Evolutionary conservation across 768 basidiomycete genomes (phyloP).

Genomic region (Tephrocybe sp.): DNA sequence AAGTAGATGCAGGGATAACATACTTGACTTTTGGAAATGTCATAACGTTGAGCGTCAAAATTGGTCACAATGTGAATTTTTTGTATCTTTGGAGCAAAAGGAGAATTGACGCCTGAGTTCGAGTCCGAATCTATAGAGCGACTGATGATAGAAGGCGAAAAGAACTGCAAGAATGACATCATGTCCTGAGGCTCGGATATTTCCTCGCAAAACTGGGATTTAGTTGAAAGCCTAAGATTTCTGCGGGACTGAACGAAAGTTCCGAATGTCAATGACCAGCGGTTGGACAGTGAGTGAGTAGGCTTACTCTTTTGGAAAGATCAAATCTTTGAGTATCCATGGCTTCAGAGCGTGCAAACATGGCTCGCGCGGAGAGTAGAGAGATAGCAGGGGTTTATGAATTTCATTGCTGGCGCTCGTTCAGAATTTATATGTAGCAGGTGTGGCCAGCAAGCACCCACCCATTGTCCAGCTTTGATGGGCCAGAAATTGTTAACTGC

Average conservation of each 20-base stretch:
- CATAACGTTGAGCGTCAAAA: conserved; percentile 28
- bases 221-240: not conserved
- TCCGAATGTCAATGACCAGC: not conserved
- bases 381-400: conserved; percentile 1
- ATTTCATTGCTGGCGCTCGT: not conserved
- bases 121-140: not conserved
- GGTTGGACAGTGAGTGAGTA: not conserved
- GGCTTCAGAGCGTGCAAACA: conserved; percentile 14
- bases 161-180: not conserved
- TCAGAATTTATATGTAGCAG: conserved; percentile 13
- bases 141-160: not conserved
- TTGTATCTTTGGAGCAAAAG: not conserved
- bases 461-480: conserved; percentile 13
- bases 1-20: not conserved
- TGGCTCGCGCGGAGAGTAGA: conserved; percentile 6
- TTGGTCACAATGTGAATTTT: not conserved
- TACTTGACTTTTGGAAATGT: conserved; percentile 24
- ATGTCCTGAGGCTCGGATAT: not conserved
- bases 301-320: conserved; percentile 20
- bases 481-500: conserved; percentile 2
- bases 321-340: conserved; percentile 33
- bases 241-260: not conserved
- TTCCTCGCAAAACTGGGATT: not conserved
- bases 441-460: conserved; percentile 9
- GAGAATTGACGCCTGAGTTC: not conserved